A percentile compares a stretch with the other conserved stretches of the same genome.
Conservation (phyloP, 768 basidiomycete species). For the Suillus ampliporus region DNA sequence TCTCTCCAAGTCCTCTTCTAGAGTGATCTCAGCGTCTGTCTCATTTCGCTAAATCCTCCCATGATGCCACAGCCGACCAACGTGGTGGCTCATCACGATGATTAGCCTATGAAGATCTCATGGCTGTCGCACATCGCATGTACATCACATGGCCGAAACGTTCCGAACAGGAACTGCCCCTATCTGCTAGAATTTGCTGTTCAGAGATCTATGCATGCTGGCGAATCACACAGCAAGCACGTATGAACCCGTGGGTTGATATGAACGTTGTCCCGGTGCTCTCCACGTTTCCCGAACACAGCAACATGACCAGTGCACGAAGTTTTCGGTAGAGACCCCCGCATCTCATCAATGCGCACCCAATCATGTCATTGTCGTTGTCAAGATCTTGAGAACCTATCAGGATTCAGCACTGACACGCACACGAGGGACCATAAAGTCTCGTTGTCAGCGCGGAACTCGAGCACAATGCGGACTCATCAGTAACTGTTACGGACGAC, state of each 20-base stretch:
- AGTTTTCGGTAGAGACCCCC: background rate
- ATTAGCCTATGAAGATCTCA: background rate
- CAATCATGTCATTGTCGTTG: background rate
- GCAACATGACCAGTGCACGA: background rate
- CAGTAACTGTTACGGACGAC: background rate
- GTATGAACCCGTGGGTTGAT: background rate
- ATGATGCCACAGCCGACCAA: background rate
- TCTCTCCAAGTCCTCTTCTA: background rate
- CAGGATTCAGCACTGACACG: too few relatives aligned
- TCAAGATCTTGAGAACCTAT: background rate
- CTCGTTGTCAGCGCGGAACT: background rate
- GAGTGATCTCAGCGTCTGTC: background rate
- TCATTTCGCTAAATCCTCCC: background rate
- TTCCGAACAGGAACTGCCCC: too few relatives aligned
- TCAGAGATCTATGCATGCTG: background rate
- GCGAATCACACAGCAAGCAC: background rate
- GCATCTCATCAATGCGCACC: background rate
- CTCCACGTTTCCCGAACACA: background rate
- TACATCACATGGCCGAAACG: background rate
- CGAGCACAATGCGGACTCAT: background rate
- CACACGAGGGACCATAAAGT: too few relatives aligned
- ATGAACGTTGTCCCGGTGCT: background rate
- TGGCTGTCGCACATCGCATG: background rate
- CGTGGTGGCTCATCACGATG: background rate
- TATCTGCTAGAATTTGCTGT: background rate